Percentiles rank a stretch among this genome's conserved stretches.
Conservation (phyloP, 148 eudicot genomes). For the Mesembryanthemum crystallinum region DNA sequence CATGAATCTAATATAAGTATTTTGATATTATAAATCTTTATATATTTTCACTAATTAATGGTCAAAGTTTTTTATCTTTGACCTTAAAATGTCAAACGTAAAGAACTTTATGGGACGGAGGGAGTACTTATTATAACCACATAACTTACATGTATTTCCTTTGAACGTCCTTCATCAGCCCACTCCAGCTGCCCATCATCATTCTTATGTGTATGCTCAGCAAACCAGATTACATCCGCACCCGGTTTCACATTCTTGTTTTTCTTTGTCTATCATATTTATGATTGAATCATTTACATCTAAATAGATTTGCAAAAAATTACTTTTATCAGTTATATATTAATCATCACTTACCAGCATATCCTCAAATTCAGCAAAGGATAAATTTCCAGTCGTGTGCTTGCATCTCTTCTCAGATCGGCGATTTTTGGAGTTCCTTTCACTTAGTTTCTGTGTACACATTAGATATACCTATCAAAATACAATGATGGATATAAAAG, state of each 20-base stretch:
- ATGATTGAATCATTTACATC: too few relatives aligned
- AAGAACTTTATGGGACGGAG: too few relatives aligned
- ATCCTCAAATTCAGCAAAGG: conserved; percentile 6
- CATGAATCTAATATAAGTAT: too few relatives aligned
- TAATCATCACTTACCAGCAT: background rate
- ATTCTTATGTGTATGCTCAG: background rate
- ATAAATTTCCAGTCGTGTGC: background rate
- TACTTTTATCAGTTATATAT: too few relatives aligned
- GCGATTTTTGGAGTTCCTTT: conserved; percentile 3
- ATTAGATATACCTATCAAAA: background rate
- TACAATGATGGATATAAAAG: too few relatives aligned
- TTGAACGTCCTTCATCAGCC: background rate
- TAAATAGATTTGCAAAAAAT: too few relatives aligned
- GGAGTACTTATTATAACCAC: too few relatives aligned
- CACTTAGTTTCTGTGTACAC: background rate
- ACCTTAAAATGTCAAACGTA: too few relatives aligned
- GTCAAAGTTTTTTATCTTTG: too few relatives aligned
- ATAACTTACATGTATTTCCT: too few relatives aligned
- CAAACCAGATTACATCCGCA: background rate
- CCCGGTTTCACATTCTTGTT: background rate
- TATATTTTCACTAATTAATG: too few relatives aligned
- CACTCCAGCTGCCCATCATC: background rate
- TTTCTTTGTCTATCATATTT: background rate
- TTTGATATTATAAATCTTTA: too few relatives aligned
- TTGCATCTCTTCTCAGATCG: background rate